Conservation (phyloP, 176 grass and related monocot genomes). For the Eragrostis nindensis region DNA sequence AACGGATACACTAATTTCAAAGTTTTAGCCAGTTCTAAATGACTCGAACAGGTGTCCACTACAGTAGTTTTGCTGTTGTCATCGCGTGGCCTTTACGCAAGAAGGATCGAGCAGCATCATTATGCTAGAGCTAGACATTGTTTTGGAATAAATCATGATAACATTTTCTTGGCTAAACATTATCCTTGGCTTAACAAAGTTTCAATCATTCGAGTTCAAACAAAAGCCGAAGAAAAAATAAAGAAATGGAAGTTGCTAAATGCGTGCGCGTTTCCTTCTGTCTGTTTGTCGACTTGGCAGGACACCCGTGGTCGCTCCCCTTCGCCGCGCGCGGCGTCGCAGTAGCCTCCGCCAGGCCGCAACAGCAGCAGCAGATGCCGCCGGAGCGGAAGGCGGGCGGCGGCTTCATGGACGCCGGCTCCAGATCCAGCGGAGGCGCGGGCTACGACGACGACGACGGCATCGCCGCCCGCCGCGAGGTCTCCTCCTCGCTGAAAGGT, state of each 20-base stretch:
- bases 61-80: not conserved
- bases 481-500: slow-evolving; percentile 85
- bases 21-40: no score
- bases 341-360: slow-evolving; percentile 40
- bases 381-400: slow-evolving; percentile 50
- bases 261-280: slow-evolving; percentile 23
- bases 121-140: not conserved
- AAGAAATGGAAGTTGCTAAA: slow-evolving; percentile 7
- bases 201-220: not conserved
- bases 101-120: not conserved
- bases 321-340: slow-evolving; percentile 63
- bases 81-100: no score
- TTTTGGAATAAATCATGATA: not conserved
- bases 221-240: not conserved
- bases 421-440: slow-evolving; percentile 68
- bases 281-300: slow-evolving; percentile 45
- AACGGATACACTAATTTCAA: no score
- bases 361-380: slow-evolving; percentile 37
- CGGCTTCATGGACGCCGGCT: slow-evolving; percentile 70
- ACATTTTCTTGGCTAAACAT: not conserved
- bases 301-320: slow-evolving; percentile 62
- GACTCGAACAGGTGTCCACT: no score
- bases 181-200: not conserved
- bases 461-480: slow-evolving; percentile 63
- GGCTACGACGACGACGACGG: slow-evolving; percentile 75